phyloP scores from a whole-genome alignment of 345 rosid species.

The Camelina hispida region DNA sequence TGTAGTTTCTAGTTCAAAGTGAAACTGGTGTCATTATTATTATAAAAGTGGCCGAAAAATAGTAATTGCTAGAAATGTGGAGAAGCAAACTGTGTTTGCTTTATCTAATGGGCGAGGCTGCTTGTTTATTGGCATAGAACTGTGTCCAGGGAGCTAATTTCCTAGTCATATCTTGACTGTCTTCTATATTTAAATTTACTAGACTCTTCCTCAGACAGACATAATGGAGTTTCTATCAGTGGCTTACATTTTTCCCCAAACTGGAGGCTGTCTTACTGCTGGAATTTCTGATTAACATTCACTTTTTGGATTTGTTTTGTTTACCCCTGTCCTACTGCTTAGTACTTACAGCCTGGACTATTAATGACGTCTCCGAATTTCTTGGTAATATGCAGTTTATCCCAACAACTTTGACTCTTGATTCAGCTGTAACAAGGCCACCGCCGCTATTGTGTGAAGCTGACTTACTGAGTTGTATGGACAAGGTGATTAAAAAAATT shows the following conservation, averaged over 20 bases:
- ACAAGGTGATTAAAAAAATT: constrained; percentile 66
- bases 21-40: constrained; percentile 15
- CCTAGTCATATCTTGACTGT: neutral
- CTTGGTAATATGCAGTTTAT: constrained; percentile 66
- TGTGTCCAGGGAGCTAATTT: neutral
- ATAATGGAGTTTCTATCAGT: constrained; percentile 4
- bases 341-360: constrained; percentile 30
- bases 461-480: constrained; percentile 93
- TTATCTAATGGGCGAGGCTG: neutral
- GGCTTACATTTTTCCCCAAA: constrained; percentile 16
- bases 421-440: constrained; percentile 92
- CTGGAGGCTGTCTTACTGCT: constrained; percentile 8
- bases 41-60: constrained; percentile 1
- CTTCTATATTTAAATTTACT: neutral
- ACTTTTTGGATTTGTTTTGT: constrained; percentile 1
- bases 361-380: constrained; percentile 27
- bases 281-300: constrained; percentile 18
- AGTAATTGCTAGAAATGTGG: constrained; percentile 3
- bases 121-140: constrained; percentile 17
- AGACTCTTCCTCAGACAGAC: constrained; percentile 20
- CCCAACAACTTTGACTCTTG: constrained; percentile 83
- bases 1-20: constrained; percentile 18
- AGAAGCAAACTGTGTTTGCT: constrained; percentile 19
- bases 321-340: neutral
- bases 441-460: constrained; percentile 95